Conservation (phyloP, 1,284 basidiomycete species). For the Cystobasidiaceae sp. region DNA sequence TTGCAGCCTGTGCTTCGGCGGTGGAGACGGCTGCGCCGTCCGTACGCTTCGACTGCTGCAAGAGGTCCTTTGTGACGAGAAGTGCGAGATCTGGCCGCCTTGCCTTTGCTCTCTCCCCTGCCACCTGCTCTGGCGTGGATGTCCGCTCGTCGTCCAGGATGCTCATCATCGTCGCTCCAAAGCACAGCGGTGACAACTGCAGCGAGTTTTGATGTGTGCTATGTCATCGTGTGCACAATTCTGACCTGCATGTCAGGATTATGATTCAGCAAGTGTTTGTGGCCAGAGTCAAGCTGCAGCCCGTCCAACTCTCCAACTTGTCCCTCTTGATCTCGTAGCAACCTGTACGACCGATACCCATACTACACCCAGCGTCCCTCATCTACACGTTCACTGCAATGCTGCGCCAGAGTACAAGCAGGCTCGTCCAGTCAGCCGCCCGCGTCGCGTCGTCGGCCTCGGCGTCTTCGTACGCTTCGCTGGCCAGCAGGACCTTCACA, state of each 20-base stretch:
- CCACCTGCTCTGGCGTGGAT: not conserved
- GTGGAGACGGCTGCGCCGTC: not conserved
- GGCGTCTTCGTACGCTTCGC: not conserved
- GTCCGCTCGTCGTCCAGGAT: not conserved
- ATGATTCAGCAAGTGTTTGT: too few relatives aligned
- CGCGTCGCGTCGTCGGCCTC: not conserved
- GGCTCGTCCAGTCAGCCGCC: slow-evolving; percentile 5
- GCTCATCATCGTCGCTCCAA: too few relatives aligned
- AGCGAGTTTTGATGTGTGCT: too few relatives aligned
- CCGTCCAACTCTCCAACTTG: not conserved
- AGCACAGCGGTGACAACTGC: too few relatives aligned
- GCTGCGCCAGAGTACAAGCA: slow-evolving; percentile 1
- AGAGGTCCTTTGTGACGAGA: not conserved
- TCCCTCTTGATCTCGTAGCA: not conserved
- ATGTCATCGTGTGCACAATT: too few relatives aligned
- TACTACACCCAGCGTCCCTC: not conserved
- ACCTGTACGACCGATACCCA: not conserved
- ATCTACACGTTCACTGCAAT: not conserved
- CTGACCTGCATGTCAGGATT: too few relatives aligned
- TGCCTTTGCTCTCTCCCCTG: not conserved
- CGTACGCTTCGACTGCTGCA: not conserved
- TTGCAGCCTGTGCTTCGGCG: slow-evolving; percentile 12
- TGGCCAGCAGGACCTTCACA: not conserved
- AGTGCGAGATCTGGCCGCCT: not conserved
- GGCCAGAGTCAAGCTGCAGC: not conserved